Base-by-base conservation (phyloP, 371 early-diverging fungal species). In the Gilbertella persicaria region DNA sequence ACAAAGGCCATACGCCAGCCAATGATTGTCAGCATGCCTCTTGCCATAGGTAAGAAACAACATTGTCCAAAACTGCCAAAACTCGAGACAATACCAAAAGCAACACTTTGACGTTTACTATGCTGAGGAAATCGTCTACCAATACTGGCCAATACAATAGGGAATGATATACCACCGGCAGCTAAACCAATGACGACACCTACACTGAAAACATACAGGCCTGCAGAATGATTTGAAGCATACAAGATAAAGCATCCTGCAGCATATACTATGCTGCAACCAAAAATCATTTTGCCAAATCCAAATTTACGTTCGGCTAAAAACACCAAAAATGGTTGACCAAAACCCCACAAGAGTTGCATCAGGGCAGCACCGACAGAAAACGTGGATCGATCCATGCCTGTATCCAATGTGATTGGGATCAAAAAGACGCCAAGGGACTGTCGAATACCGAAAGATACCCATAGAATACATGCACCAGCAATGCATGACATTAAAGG, bases 1-100 rank as follows among this genome's bases (percentile, higher is more conserved):
- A 71, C 28, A 14, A 65, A 52, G 1, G 63, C 33, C 28, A 46
- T 43, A 25, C 48, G 38, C 72, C 72, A 71, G 8, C 72, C 72
- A 30, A 71, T 46, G 0, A 40, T 21, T 0, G 24, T 40, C 12
- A 67, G 51, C 58, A 67, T 45, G 13, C 36, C 60, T 46, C 57
- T 60, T 6, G 66, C 50, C 16, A 71, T 62, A 5, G 72, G 72
- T 13, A 71, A 60, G 21, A 65, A 71, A 21, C 57, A 53, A 19
- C 59, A 59, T 45, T 71, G 72, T 4, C 72, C 72, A 28, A 71
- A 50, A 50, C 72, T 71, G 6, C 68, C 72, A 44, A 67, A 65
- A 21, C 57, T 52, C 6, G 65, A 65, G 0, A 71, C 68, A 8
- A 71, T 53, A n/a, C 72, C 72, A 45, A 71, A 71, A 0, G 67